These are phyloP conservation scores for Crithidia bombi DNA, from an alignment of 208 protist species.

Conservation along the genomic window DNA sequence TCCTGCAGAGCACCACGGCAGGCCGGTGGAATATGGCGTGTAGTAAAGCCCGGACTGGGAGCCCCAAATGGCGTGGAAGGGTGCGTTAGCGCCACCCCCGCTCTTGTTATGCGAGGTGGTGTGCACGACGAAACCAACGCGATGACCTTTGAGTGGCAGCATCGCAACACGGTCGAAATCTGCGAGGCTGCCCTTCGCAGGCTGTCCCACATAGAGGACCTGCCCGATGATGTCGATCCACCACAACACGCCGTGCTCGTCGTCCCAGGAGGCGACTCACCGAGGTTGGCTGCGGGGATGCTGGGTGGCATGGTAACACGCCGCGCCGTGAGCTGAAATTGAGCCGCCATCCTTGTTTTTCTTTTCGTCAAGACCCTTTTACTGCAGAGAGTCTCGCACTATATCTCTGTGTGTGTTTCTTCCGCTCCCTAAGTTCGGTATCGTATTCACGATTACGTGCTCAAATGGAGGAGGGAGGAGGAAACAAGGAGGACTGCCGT, in stretches of 20 bases:
- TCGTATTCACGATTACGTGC: too few species aligned
- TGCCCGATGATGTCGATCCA: conserved; percentile 38
- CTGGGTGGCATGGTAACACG: conserved; percentile 19
- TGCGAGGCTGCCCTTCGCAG: background rate
- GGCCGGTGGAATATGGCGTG: conserved; percentile 2
- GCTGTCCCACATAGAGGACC: conserved; percentile 28
- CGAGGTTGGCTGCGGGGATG: conserved; percentile 12
- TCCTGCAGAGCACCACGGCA: conserved; percentile 23
- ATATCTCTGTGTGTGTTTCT: too few species aligned
- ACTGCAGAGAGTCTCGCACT: too few species aligned
- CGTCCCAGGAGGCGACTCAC: conserved; percentile 40
- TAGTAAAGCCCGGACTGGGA: conserved; percentile 29
- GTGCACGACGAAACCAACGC: conserved; percentile 33
- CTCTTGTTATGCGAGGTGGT: background rate
- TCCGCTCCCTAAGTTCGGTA: too few species aligned
- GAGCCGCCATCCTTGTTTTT: conserved; percentile 19
- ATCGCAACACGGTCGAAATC: conserved; percentile 35
- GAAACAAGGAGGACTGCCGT: too few species aligned
- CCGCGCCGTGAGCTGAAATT: conserved; percentile 38
- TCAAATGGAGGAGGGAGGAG: too few species aligned
- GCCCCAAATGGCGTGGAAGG: conserved; percentile 32
- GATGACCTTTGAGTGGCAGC: conserved; percentile 25
- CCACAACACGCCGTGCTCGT: conserved; percentile 31
- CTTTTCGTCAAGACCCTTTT: too few species aligned
- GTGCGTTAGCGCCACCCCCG: background rate